Evolutionary conservation across 2,329 filamentous ascomycete genomes (phyloP).

Genomic region (Monascus ruber): DNA sequence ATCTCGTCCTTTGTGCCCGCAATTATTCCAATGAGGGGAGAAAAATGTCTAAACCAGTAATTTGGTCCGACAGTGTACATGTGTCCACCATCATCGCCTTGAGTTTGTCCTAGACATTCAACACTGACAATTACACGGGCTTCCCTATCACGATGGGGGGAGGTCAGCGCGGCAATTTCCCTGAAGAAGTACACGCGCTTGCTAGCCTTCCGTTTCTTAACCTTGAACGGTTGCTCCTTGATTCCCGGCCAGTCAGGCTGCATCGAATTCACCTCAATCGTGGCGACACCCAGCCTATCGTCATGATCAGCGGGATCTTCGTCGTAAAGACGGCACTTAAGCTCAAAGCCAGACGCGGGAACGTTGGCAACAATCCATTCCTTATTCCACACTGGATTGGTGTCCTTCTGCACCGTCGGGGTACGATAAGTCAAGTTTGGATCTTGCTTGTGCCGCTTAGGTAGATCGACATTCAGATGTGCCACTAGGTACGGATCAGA

Average conservation of each 20-base stretch:
- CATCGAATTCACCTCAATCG: constrained; percentile 52
- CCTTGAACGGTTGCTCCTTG: constrained; percentile 51
- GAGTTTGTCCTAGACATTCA: constrained; percentile 64
- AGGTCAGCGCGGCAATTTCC: constrained; percentile 53
- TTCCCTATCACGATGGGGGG: constrained; percentile 52
- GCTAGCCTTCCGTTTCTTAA: constrained; percentile 71
- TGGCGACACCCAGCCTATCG: constrained; percentile 78
- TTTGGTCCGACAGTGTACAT: constrained; percentile 71
- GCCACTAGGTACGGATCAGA: constrained; percentile 76
- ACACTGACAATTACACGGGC: constrained; percentile 63
- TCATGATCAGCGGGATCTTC: constrained; percentile 80
- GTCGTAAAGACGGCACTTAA: constrained; percentile 82
- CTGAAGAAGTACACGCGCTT: constrained; percentile 75
- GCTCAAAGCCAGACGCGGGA: constrained; percentile 63
- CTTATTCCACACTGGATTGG: constrained; percentile 69
- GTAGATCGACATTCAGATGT: constrained; percentile 60
- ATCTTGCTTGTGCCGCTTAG: constrained; percentile 74
- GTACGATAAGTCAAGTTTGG: constrained; percentile 64
- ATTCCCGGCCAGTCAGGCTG: constrained; percentile 58
- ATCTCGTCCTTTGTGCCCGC: constrained; percentile 57
- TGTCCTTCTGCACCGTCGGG: constrained; percentile 58
- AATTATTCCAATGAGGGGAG: constrained; percentile 75
- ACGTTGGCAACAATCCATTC: constrained; percentile 85
- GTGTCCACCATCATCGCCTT: constrained; percentile 51
- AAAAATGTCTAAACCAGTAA: constrained; percentile 72